Conservation (phyloP, 139 green algal species). For the Parachlorella kessleri region DNA sequence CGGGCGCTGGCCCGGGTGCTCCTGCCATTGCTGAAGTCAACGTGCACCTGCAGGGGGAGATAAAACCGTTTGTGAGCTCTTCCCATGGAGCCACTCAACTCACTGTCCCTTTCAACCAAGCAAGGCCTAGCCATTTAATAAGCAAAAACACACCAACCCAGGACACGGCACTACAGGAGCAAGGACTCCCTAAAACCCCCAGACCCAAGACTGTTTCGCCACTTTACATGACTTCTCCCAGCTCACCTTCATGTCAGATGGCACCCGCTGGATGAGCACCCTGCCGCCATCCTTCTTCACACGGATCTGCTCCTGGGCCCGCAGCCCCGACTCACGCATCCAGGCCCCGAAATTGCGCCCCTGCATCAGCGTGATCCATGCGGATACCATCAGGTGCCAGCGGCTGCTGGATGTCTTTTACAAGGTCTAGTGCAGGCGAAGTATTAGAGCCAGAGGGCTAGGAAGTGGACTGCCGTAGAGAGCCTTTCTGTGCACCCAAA, state of each 20-base stretch:
- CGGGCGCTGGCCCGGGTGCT: neutral
- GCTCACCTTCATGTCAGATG: conserved; percentile 5
- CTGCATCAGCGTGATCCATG: neutral
- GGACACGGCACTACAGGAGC: neutral
- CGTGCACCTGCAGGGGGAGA: conserved; percentile 9
- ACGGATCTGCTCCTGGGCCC: conserved; percentile 23
- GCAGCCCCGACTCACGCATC: conserved; percentile 22
- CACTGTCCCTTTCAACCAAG: too few species aligned
- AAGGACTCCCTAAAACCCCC: neutral
- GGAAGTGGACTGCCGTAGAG: too few species aligned
- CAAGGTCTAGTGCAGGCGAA: neutral
- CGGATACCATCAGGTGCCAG: neutral
- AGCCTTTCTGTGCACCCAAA: too few species aligned
- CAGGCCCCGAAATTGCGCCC: conserved; percentile 9
- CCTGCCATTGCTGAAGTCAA: conserved; percentile 14
- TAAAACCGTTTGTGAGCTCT: neutral
- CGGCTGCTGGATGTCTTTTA: neutral
- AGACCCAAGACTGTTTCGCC: neutral
- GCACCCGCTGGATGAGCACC: conserved; percentile 25
- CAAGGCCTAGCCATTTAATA: too few species aligned
- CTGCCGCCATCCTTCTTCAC: conserved; percentile 9
- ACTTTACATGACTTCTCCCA: neutral
- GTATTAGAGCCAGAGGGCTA: neutral
- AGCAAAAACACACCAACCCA: too few species aligned
- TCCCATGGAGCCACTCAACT: neutral